Evolutionary conservation across 768 basidiomycete genomes (phyloP).

Genomic region (Auricularia sp.): DNA sequence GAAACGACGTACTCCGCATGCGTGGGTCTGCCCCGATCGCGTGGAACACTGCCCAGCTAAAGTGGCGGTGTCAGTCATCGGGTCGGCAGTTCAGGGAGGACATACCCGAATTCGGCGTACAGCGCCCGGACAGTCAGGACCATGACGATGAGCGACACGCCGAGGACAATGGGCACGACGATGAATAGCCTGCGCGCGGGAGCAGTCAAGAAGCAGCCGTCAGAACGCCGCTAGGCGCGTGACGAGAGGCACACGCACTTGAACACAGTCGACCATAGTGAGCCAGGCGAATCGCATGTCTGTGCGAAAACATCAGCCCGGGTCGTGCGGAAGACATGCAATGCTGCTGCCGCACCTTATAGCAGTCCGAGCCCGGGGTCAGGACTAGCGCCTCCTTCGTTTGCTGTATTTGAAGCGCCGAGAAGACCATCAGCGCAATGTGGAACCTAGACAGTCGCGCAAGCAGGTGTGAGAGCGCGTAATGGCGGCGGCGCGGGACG

Average conservation of each 20-base stretch:
- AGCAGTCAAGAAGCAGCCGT: not conserved
- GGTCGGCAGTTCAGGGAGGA: not conserved
- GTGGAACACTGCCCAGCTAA: conserved; percentile 85
- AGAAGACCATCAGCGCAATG: conserved; percentile 58
- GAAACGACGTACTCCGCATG: conserved; percentile 55
- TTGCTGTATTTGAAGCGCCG: conserved; percentile 69
- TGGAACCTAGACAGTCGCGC: conserved; percentile 40
- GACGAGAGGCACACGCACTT: not conserved
- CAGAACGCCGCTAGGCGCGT: not conserved
- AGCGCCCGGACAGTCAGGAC: conserved; percentile 61
- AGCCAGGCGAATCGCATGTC: conserved; percentile 40
- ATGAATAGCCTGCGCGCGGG: conserved; percentile 45
- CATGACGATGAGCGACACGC: conserved; percentile 53
- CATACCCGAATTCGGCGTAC: conserved; percentile 77
- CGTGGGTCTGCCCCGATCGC: conserved; percentile 78
- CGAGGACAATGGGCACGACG: conserved; percentile 62
- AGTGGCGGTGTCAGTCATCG: not conserved
- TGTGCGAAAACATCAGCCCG: conserved; percentile 15
- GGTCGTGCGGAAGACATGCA: conserved; percentile 29
- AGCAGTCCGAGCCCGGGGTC: conserved; percentile 7
- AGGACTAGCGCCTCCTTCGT: conserved; percentile 52
- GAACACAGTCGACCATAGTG: conserved; percentile 49
- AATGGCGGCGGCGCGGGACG: conserved; percentile 12
- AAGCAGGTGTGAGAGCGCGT: not conserved
- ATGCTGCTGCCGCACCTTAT: conserved; percentile 25